Conservation (phyloP, 345 rosid genomes). For the Gossypium ekmanianum region DNA sequence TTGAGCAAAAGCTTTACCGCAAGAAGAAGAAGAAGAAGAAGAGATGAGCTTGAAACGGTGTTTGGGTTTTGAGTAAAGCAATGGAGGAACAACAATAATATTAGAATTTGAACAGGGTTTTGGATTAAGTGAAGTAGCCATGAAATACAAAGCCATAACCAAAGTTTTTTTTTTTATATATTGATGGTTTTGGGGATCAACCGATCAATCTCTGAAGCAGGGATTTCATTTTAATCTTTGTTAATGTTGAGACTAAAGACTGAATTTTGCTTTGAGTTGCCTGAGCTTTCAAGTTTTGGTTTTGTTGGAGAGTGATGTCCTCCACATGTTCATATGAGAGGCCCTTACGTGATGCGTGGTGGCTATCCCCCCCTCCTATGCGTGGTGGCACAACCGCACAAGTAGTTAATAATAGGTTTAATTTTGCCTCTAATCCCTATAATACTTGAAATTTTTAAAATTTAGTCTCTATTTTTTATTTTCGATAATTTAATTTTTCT, state of each 20-base stretch:
- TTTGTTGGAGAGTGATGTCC: neutral
- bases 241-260: neutral
- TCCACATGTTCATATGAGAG: neutral
- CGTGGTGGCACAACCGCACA: neutral
- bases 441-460: no score
- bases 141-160: constrained; percentile 37
- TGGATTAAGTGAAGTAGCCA: constrained; percentile 27
- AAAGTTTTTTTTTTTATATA: neutral
- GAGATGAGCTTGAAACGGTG: constrained; percentile 21
- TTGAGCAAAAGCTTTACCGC: constrained; percentile 34
- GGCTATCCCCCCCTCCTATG: neutral
- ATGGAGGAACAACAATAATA: constrained; percentile 13
- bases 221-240: neutral
- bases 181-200: neutral
- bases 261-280: neutral
- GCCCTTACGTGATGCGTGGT: neutral
- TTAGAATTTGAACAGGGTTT: constrained; percentile 2
- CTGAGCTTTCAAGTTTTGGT: neutral
- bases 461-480: no score
- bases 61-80: constrained; percentile 22
- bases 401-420: no score
- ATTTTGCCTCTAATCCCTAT: no score
- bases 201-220: neutral
- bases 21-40: constrained; percentile 21
- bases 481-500: no score